These are phyloP conservation scores for Aspergillus mulundensis DNA, from an alignment of 495 filamentous ascomycete species.

Conservation along the genomic window DNA sequence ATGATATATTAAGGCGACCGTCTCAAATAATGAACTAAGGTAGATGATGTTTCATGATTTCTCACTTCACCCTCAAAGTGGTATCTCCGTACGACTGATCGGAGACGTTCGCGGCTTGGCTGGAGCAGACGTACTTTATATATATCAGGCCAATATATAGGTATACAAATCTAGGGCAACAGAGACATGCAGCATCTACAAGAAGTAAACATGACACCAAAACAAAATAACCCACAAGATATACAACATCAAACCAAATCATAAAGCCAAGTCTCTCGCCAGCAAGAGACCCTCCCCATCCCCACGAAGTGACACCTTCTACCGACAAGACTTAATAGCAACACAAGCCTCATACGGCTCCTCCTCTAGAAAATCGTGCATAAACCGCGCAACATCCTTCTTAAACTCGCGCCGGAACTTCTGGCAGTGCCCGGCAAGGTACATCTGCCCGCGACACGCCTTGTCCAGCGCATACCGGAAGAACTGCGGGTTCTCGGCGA, in stretches of 20 bases:
- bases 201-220: background rate
- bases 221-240: background rate
- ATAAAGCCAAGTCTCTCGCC: background rate
- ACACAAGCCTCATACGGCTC: slow-evolving; percentile 12
- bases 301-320: background rate
- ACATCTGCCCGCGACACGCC: slow-evolving; percentile 10
- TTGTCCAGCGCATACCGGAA: slow-evolving; percentile 13
- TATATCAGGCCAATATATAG: too few relatives aligned
- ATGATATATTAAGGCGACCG: too few relatives aligned
- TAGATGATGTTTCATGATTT: too few relatives aligned
- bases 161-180: too few relatives aligned
- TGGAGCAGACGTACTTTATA: too few relatives aligned
- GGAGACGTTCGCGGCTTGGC: too few relatives aligned
- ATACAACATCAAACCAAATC: background rate
- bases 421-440: slow-evolving; percentile 6
- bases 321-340: slow-evolving; percentile 5
- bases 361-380: slow-evolving; percentile 7
- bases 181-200: too few relatives aligned
- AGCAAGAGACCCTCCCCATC: background rate
- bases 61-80: too few relatives aligned
- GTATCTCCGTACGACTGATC: too few relatives aligned
- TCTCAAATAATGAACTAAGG: too few relatives aligned
- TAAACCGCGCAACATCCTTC: slow-evolving; percentile 2
- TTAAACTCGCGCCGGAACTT: slow-evolving; percentile 10
- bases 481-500: slow-evolving; percentile 9